Conservation (phyloP, 352 stramenopile genomes). For the Poterioochromonas sp. region DNA sequence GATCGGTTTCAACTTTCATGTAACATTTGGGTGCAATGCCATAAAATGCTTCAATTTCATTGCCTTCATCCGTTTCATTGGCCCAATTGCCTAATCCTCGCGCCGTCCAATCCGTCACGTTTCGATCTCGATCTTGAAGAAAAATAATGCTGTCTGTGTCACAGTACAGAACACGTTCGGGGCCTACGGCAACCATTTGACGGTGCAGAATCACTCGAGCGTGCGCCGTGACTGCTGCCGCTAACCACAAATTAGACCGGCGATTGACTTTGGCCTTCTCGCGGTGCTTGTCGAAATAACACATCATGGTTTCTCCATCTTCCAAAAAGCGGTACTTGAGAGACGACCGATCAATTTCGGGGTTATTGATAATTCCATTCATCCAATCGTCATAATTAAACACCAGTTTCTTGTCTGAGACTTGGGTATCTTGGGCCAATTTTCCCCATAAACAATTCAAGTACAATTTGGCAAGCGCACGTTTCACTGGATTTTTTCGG, state of each 20-base stretch:
- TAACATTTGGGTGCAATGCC: conserved; percentile 30
- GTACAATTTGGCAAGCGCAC: conserved; percentile 29
- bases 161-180: conserved; percentile 29
- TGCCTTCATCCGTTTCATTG: conserved; percentile 30
- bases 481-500: conserved; percentile 30
- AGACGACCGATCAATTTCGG: conserved; percentile 29
- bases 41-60: conserved; percentile 32
- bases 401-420: conserved; percentile 30
- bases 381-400: conserved; percentile 32
- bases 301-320: conserved; percentile 30
- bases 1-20: conserved; percentile 30
- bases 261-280: conserved; percentile 29
- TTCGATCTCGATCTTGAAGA: conserved; percentile 30
- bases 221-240: conserved; percentile 26
- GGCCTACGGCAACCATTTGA: conserved; percentile 29
- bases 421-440: conserved; percentile 29
- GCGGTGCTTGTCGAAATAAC: conserved; percentile 29
- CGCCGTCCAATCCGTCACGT: conserved; percentile 27
- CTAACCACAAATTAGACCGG: conserved; percentile 30
- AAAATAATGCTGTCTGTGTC: conserved; percentile 31
- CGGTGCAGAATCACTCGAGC: conserved; percentile 28
- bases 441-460: conserved; percentile 31
- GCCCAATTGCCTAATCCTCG: conserved; percentile 29
- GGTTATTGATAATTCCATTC: conserved; percentile 31
- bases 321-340: conserved; percentile 30